Base-by-base conservation (phyloP, 2,329 filamentous ascomycete genomes). In the Colletotrichum higginsianum region DNA sequence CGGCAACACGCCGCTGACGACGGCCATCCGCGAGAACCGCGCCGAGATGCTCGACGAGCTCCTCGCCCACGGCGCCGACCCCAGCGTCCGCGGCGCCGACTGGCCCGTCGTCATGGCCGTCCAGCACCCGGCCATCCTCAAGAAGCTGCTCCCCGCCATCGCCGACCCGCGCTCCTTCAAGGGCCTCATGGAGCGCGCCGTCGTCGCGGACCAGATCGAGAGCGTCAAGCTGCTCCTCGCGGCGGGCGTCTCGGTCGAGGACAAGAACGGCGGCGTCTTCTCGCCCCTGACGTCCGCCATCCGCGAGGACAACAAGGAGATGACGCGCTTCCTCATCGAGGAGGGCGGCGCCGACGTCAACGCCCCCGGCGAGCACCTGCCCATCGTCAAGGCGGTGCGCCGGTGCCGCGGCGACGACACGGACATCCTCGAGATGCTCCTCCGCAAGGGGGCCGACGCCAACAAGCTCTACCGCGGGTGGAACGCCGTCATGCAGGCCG, bases 21-120 rank as follows among this genome's bases (percentile, higher is more conserved):
- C 90, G 0, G 91, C 91, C 4, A 92, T 93, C 71, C 85, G 86
- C 6, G 88, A 91, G 64, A 85, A 90, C 76, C 86, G 86, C 2
- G 77, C 84, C 30, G 90, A 92, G 7, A 83, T 92, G 75, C 86
- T 93, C 26, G 88, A 91, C 49, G 78, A 87, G 13, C 84, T 92
- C 1, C 83, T 92, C 8, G 79, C 82, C 4, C 84, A 88, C 38
- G 90, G 90, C 13, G 90, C 90, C 0, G 88, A 92, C 72, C 89
- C 90, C 5, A 87, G 88, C 66, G 81, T 91, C 21, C 86, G 91
- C 16, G 91, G 91, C 44, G 85, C 92, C 75, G 90, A 93, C 77
- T 94, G 91, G 91, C 92, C 92, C 0, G 84, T 93, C 13, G 91
- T 88, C 78, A 90, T 93, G 88, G 90, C 91, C 0, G 90, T 93